These are phyloP conservation scores for Termitomyces sp. DNA, from an alignment of 768 basidiomycete genomes.

Conservation along the genomic window DNA sequence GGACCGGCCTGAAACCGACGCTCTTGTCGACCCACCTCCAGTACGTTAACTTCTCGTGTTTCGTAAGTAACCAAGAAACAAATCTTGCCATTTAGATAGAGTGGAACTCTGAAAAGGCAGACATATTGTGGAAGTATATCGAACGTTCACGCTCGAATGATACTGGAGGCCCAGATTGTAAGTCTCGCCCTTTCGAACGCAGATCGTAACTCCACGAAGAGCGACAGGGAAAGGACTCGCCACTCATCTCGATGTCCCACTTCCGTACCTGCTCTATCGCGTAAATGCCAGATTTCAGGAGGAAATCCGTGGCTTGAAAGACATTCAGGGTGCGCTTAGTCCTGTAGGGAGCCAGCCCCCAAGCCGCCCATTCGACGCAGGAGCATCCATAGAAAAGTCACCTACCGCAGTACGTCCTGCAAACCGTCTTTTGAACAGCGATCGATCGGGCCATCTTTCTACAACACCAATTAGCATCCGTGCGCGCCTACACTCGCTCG, in stretches of 20 bases:
- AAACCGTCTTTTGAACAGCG: constrained; percentile 31
- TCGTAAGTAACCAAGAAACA: constrained; percentile 1
- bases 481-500: constrained; percentile 68
- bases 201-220: constrained; percentile 3
- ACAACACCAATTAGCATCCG: constrained; percentile 62
- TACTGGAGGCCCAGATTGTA: constrained; percentile 76
- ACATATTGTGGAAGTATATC: constrained; percentile 85
- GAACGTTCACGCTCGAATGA: constrained; percentile 72
- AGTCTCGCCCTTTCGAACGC: constrained; percentile 26
- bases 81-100: constrained; percentile 54
- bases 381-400: constrained; percentile 22
- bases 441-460: constrained; percentile 37
- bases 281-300: constrained; percentile 84
- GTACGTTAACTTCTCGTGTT: constrained; percentile 39
- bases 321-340: constrained; percentile 60
- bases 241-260: constrained; percentile 72
- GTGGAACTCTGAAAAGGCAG: constrained; percentile 84
- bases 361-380: constrained; percentile 25
- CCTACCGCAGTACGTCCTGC: constrained; percentile 26
- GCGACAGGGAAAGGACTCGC: constrained; percentile 79
- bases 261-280: constrained; percentile 82
- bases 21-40: constrained; percentile 61
- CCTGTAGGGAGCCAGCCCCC: constrained; percentile 39
- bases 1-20: constrained; percentile 65
- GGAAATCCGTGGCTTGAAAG: constrained; percentile 76